A percentile compares a stretch with the other conserved stretches of the same genome.
Evolutionary conservation across 495 filamentous ascomycete genomes (phyloP).

Genomic region (Penicillium atrosanguineum): DNA sequence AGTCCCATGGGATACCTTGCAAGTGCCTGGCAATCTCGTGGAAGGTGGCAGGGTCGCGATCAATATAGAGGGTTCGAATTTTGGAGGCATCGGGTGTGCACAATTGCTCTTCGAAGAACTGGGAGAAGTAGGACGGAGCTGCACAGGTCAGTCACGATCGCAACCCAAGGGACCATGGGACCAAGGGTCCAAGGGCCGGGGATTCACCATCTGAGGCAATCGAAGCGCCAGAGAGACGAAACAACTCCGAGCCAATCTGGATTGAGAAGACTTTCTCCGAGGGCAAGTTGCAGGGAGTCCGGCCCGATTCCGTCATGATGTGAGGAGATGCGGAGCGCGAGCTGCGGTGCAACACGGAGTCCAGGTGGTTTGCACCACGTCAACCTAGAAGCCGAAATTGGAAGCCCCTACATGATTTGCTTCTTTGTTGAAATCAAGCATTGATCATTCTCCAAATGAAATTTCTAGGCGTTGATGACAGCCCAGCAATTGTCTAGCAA

Average conservation of each 20-base stretch:
- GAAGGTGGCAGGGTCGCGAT: slow-evolving; percentile 90
- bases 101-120: slow-evolving; percentile 87
- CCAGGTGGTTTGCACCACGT: too few species aligned
- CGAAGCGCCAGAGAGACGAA: slow-evolving; percentile 90
- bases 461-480: too few species aligned
- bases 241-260: slow-evolving; percentile 89
- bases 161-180: neutral
- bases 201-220: slow-evolving; percentile 84
- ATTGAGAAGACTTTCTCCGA: slow-evolving; percentile 80
- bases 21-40: slow-evolving; percentile 86
- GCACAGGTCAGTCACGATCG: slow-evolving; percentile 6
- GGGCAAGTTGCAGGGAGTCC: slow-evolving; percentile 38
- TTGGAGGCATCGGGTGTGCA: slow-evolving; percentile 56
- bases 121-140: slow-evolving; percentile 98
- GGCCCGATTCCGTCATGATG: neutral
- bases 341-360: neutral
- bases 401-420: too few species aligned
- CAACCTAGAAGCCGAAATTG: too few species aligned
- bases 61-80: slow-evolving; percentile 81
- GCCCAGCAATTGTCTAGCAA: too few species aligned
- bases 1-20: slow-evolving; percentile 56
- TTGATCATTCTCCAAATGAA: too few species aligned
- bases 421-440: too few species aligned
- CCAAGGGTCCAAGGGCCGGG: too few species aligned
- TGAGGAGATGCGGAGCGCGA: neutral